These are phyloP conservation scores for Yamadazyma tumulicola DNA, from an alignment of 805 yeast species.

Conservation along the genomic window DNA sequence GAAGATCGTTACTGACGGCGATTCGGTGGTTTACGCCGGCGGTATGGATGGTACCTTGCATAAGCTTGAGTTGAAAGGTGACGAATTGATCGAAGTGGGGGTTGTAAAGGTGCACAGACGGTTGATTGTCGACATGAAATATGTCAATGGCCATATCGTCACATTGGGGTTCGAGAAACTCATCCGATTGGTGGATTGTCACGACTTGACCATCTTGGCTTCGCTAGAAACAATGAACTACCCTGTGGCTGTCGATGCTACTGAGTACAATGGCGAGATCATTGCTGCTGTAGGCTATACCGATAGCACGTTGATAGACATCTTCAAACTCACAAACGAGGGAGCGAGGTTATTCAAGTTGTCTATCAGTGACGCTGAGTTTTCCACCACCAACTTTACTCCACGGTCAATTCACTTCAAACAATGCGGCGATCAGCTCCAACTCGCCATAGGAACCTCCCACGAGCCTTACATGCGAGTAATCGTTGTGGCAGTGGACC, in stretches of 20 bases:
- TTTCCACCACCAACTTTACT: conserved; percentile 59
- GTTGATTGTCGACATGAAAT: conserved; percentile 36
- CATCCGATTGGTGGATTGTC: conserved; percentile 21
- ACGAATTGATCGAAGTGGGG: conserved; percentile 11
- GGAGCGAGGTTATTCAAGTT: conserved; percentile 37
- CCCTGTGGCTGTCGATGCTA: conserved; percentile 49
- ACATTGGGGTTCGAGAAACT: conserved; percentile 62
- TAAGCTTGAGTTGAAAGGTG: conserved; percentile 5
- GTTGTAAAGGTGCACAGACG: conserved; percentile 24
- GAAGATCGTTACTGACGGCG: conserved; percentile 25
- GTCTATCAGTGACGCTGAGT: conserved; percentile 72
- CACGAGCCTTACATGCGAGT: conserved; percentile 76
- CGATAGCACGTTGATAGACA: conserved; percentile 55
- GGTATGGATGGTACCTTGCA: conserved; percentile 52
- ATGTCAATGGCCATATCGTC: conserved; percentile 35
- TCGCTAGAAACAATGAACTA: conserved; percentile 41
- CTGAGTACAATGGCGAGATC: conserved; percentile 25
- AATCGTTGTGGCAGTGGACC: conserved; percentile 49
- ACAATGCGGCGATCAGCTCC: conserved; percentile 19
- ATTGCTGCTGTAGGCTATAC: conserved; percentile 52
- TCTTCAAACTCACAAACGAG: conserved; percentile 5
- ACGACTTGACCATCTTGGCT: conserved; percentile 10
- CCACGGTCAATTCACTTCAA: conserved; percentile 37
- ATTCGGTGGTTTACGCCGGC: conserved; percentile 32
- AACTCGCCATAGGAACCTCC: conserved; percentile 65